Percentiles rank a stretch among this genome's conserved stretches.
phyloP scores from a whole-genome alignment of 257 asterid genomes.

The Nicotiana tomentosiformis region DNA sequence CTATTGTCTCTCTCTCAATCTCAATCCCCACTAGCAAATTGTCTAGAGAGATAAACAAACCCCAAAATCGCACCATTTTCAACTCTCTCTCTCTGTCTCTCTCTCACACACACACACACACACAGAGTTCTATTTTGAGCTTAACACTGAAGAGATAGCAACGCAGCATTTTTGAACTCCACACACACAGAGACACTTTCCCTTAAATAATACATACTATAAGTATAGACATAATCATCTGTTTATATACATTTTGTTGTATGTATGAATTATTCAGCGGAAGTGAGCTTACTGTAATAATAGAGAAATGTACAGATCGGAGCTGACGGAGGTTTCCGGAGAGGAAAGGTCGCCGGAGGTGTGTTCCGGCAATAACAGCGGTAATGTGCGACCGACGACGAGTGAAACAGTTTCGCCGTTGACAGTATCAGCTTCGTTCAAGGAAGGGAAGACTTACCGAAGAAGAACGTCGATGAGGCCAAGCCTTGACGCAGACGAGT shows the following conservation, averaged over 20 bases:
- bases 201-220: no score
- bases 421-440: slow-evolving; percentile 65
- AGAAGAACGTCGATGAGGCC: slow-evolving; percentile 87
- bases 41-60: background rate
- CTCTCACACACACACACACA: background rate
- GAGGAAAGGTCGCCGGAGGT: slow-evolving; percentile 39
- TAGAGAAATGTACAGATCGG: slow-evolving; percentile 41
- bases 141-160: background rate
- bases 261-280: background rate
- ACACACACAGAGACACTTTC: background rate
- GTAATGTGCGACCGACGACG: slow-evolving; percentile 36
- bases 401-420: slow-evolving; percentile 32
- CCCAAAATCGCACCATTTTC: background rate
- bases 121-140: background rate
- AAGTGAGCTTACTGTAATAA: slow-evolving; percentile 15
- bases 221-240: background rate
- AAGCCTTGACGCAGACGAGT: slow-evolving; percentile 88
- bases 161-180: background rate
- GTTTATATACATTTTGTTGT: background rate
- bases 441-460: slow-evolving; percentile 51
- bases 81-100: background rate
- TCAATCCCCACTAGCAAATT: background rate
- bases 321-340: slow-evolving; percentile 76
- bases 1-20: background rate
- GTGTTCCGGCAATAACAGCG: slow-evolving; percentile 35